Base-by-base conservation (phyloP, 306 rosid genomes). In the Chamaecrista fasciculata region DNA sequence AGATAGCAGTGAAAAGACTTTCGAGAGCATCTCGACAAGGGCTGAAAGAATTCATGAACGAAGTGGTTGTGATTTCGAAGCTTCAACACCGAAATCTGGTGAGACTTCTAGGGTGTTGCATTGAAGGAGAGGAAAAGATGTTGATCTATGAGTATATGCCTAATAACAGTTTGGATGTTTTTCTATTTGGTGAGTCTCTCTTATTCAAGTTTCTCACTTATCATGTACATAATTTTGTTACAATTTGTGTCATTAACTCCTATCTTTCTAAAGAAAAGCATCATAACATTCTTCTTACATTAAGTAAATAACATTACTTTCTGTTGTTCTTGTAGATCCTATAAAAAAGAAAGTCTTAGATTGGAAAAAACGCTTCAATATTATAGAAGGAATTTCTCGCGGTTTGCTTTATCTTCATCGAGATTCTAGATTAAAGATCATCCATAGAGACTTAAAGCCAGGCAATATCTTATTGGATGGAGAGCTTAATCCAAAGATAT, bases 31-130 rank as follows among this genome's bases (percentile, higher is more conserved):
- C 83, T 0, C 25, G 70, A 23, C 83, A 79, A 10, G 79, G 79
- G 0, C 0, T 55, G 26, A 68, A 69, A 16, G 79, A 75, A 50
- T 79, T 79, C 29, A 79, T 62, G 66, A 79, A 74, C 19, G 83
- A 79, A 44, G 70, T 79, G 12, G 12, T 47, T 0, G 67, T 79
- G 16, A 79, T 79, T n/a, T 79, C 84, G 0, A 43, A 74, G 15
- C 80, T 79, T 46, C 83, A 74, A 42, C 79, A 79, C 9, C 72
- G 79, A 1, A 79, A 79, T 47, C 76, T 79, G 68, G 79, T 79
- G 0, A 74, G 66, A 53, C 76, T 79, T 62, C 62, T 79, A 0
- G 83, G 81, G 0, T 76, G 74, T 2, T 80, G 78, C 49, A 31
- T 71, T 0, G 75, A 80, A 44, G 24, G 62, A 15, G 81, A 72